Base-by-base conservation (phyloP, 345 rosid species). In the Erucastrum elatum region DNA sequence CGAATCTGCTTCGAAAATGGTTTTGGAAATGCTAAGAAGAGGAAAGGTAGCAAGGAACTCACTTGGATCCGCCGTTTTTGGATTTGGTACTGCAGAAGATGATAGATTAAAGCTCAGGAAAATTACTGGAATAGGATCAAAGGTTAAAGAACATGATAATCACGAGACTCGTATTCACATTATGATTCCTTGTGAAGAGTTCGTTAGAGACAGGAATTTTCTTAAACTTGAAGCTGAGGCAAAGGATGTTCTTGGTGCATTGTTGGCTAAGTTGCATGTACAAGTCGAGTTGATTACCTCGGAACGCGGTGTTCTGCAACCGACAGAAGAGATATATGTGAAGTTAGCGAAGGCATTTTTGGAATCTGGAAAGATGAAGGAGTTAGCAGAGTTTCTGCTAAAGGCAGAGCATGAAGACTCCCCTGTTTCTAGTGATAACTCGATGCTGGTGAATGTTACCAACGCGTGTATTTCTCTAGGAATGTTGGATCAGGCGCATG, bases 401-500 rank as follows among this genome's bases (percentile, higher is more conserved):
- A 84, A 84, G 83, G 90, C 88, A 7, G 98, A 93, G 84, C 89
- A 78, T 82, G 93, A 88, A 84, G 88, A 91, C 59, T 86, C 84
- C 62, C 87, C 87, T 17, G 83, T 84, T 79, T 93, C 94, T 46
- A 85, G 79, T 77, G 98, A 93, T 84, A 87, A 87, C 67, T 91
- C 93, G 0, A 82, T 80, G 25, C 80, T 93, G 79, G 86, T 84
- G 76, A 86, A 89, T 41, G 93, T 93, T 64, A 86, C 88, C 70
- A 87, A 91, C 73, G 82, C 90, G 0, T 95, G 98, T 84, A 91
- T 95, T 77, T 85, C 96, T 68, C 83, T 91, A 30, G 97, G 87
- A 55, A 91, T 93, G 99, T 85, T 95, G 75, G 97, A 93, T 80
- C 87, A 89, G 81, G 97, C 97, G 3, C 94, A 95, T 75, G 99